phyloP scores from a whole-genome alignment of 1,139 yeast species.

The Geotrichum bryndzae region DNA sequence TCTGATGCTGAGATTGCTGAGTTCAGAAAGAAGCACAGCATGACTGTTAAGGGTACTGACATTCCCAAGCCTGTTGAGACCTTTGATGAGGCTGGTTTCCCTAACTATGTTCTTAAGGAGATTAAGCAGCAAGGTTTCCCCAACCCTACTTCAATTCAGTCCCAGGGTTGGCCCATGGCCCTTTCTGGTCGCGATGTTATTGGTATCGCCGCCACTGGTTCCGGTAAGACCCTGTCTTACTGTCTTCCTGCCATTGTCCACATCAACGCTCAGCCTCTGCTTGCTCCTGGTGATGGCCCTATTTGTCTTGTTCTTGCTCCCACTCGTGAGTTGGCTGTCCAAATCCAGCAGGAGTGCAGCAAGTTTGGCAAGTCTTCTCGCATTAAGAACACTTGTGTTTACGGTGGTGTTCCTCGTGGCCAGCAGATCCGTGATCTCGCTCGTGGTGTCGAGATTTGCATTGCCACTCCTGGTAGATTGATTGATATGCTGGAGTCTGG shows the following conservation, averaged over 20 bases:
- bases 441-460: conserved; percentile 90
- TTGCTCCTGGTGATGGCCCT: conserved; percentile 94
- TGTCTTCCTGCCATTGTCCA: conserved; percentile 96
- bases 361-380: conserved; percentile 88
- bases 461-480: conserved; percentile 97
- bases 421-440: conserved; percentile 92
- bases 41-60: conserved; percentile 76
- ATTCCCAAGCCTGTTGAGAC: conserved; percentile 91
- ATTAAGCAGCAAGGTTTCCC: conserved; percentile 91
- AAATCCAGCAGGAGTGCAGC: conserved; percentile 92
- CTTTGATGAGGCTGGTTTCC: conserved; percentile 96
- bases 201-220: conserved; percentile 98
- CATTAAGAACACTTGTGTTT: conserved; percentile 94
- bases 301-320: conserved; percentile 94
- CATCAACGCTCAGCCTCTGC: conserved; percentile 94
- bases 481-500: conserved; percentile 95
- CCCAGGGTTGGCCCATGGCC: conserved; percentile 99
- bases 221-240: conserved; percentile 95
- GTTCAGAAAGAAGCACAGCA: conserved; percentile 78
- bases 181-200: conserved; percentile 96
- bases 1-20: conserved; percentile 61
- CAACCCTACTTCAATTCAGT: conserved; percentile 91
- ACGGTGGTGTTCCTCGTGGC: conserved; percentile 99
- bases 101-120: conserved; percentile 83
- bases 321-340: conserved; percentile 97